Conservation (phyloP, 345 rosid species). For the Iberis pinnata region DNA sequence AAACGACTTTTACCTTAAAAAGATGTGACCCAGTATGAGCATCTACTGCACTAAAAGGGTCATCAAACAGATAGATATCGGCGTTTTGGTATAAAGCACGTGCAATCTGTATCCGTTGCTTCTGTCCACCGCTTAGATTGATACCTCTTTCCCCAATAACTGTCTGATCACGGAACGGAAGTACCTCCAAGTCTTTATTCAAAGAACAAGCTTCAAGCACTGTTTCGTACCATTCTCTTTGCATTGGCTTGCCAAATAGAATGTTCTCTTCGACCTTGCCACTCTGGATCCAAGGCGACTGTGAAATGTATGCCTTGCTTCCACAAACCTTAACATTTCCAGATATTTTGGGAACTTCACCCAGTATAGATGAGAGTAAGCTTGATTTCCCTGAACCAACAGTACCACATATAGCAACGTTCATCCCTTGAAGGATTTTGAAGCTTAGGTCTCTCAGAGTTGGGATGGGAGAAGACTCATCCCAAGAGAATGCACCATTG, state of each 20-base stretch:
- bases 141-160: conserved; percentile 78
- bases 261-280: conserved; percentile 65
- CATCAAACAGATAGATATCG: conserved; percentile 68
- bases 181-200: conserved; percentile 53
- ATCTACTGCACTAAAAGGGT: conserved; percentile 74
- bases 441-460: conserved; percentile 45
- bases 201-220: conserved; percentile 53
- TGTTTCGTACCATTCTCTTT: conserved; percentile 36
- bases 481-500: conserved; percentile 57
- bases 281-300: conserved; percentile 79
- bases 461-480: conserved; percentile 33
- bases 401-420: conserved; percentile 62
- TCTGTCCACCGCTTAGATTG: conserved; percentile 86
- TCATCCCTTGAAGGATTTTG: conserved; percentile 45
- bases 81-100: conserved; percentile 62
- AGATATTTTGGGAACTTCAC: conserved; percentile 55
- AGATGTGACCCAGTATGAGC: conserved; percentile 69
- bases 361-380: conserved; percentile 63
- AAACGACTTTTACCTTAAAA: conserved; percentile 44
- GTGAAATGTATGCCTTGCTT: conserved; percentile 60
- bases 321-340: conserved; percentile 55
- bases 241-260: conserved; percentile 49
- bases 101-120: conserved; percentile 74
- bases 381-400: conserved; percentile 83
- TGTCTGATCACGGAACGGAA: conserved; percentile 50